Percentiles rank a stretch among this genome's conserved stretches.
Evolutionary conservation across 2,329 filamentous ascomycete genomes (phyloP).

Genomic region (Leptographium flavum): DNA sequence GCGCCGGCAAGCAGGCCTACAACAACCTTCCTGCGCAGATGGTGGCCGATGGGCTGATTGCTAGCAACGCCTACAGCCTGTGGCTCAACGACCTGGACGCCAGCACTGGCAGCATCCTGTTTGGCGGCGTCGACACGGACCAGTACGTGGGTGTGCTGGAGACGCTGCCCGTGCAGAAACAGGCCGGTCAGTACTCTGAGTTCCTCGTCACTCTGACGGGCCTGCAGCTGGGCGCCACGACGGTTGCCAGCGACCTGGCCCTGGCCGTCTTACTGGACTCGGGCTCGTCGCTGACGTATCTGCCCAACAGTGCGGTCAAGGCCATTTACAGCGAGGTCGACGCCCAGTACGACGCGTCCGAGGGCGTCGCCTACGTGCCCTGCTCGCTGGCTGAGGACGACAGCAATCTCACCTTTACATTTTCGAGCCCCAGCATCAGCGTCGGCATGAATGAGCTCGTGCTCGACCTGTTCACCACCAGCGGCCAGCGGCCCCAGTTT

Average conservation of each 20-base stretch:
- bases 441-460: conserved; percentile 47
- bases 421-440: conserved; percentile 36
- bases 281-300: conserved; percentile 52
- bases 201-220: conserved; percentile 57
- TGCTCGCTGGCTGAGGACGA: conserved; percentile 33
- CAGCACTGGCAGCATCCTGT: conserved; percentile 52
- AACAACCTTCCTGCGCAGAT: conserved; percentile 55
- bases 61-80: conserved; percentile 56
- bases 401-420: conserved; percentile 36
- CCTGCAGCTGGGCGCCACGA: conserved; percentile 28
- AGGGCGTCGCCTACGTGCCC: conserved; percentile 46
- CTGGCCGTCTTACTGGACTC: conserved; percentile 57
- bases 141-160: conserved; percentile 49
- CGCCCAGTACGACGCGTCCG: conserved; percentile 39
- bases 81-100: conserved; percentile 62
- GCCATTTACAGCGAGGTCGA: conserved; percentile 43
- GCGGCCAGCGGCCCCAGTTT: conserved; percentile 35
- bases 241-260: conserved; percentile 32
- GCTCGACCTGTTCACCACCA: conserved; percentile 32
- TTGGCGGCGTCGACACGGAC: conserved; percentile 57
- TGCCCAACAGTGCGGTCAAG: conserved; percentile 40
- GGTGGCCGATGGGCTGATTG: conserved; percentile 43
- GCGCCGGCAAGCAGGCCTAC: conserved; percentile 40
- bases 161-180: conserved; percentile 51
- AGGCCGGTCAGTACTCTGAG: conserved; percentile 37